Evolutionary conservation across 108 stramenopile species (phyloP).

Genomic region (Cyclotella atomus): DNA sequence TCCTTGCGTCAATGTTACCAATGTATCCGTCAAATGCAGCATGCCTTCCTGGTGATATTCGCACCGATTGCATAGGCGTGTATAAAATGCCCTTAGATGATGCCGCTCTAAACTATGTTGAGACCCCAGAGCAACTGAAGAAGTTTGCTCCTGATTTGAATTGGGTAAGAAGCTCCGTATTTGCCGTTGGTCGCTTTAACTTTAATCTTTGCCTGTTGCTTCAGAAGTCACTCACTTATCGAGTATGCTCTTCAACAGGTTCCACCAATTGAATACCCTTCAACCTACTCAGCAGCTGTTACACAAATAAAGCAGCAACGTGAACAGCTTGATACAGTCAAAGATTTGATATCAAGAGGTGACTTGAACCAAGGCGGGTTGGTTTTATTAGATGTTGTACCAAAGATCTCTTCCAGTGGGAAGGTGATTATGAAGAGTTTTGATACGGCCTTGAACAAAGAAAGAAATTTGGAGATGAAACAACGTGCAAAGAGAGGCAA

Average conservation of each 20-base stretch:
- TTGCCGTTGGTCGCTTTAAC: not conserved
- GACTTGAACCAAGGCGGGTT: slow-evolving; percentile 64
- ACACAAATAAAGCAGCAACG: slow-evolving; percentile 46
- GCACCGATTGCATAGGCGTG: slow-evolving; percentile 76
- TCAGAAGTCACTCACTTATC: not conserved
- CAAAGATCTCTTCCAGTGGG: slow-evolving; percentile 52
- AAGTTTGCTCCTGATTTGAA: slow-evolving; percentile 69
- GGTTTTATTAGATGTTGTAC: slow-evolving; percentile 64
- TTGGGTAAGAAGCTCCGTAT: slow-evolving; percentile 38
- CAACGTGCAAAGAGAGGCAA: not conserved
- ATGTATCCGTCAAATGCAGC: slow-evolving; percentile 48
- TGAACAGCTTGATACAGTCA: slow-evolving; percentile 44
- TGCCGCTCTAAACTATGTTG: slow-evolving; percentile 51
- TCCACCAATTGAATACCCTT: slow-evolving; percentile 58
- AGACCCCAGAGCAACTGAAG: slow-evolving; percentile 60
- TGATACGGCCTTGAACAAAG: slow-evolving; percentile 19
- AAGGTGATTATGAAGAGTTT: slow-evolving; percentile 36
- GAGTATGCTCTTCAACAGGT: slow-evolving; percentile 17
- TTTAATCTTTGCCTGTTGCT: not conserved
- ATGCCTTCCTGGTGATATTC: slow-evolving; percentile 73
- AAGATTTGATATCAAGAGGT: slow-evolving; percentile 58
- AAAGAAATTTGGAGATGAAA: slow-evolving; percentile 39
- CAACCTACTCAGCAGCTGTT: slow-evolving; percentile 43
- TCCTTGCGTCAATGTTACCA: slow-evolving; percentile 1
- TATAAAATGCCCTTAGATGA: slow-evolving; percentile 84